Conservation (phyloP, 331 rosid species). For the Arachis monticola region DNA sequence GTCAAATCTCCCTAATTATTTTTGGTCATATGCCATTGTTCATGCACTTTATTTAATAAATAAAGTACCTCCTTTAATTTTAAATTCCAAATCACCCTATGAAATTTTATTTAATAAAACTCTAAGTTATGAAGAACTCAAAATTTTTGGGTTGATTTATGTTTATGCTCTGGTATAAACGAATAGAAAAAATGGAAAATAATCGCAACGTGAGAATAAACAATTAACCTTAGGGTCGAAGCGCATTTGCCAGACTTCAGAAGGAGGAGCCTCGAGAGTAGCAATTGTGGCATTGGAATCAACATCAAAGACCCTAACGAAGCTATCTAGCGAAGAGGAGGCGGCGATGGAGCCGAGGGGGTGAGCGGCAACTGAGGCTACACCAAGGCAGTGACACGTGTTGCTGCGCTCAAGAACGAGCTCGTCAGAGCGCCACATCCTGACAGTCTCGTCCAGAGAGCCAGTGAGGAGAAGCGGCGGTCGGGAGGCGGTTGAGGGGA, state of each 20-base stretch:
- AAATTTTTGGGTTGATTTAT: no score
- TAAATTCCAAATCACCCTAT: no score
- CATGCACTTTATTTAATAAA: no score
- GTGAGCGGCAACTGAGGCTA: constrained; percentile 88
- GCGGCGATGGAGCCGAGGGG: constrained; percentile 89
- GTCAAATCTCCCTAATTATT: no score
- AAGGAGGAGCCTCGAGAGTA: constrained; percentile 95
- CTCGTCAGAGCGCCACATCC: constrained; percentile 87
- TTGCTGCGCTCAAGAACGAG: constrained; percentile 74
- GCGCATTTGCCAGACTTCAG: constrained; percentile 97
- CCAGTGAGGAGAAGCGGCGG: constrained; percentile 83
- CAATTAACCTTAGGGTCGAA: constrained; percentile 81
- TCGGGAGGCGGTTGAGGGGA: constrained; percentile 72
- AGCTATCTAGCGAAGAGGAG: constrained; percentile 95
- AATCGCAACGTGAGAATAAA: neutral
- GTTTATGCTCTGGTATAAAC: no score
- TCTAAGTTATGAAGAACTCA: no score
- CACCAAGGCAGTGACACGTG: constrained; percentile 97
- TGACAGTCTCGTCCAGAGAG: constrained; percentile 74
- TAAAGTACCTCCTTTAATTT: no score
- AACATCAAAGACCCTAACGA: constrained; percentile 83
- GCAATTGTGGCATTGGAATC: constrained; percentile 87
- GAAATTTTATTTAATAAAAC: no score
- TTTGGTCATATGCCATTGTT: no score
- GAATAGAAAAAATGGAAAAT: no score